Conservation (phyloP, 2,329 filamentous ascomycete species). For the Hypoxylon sp. region DNA sequence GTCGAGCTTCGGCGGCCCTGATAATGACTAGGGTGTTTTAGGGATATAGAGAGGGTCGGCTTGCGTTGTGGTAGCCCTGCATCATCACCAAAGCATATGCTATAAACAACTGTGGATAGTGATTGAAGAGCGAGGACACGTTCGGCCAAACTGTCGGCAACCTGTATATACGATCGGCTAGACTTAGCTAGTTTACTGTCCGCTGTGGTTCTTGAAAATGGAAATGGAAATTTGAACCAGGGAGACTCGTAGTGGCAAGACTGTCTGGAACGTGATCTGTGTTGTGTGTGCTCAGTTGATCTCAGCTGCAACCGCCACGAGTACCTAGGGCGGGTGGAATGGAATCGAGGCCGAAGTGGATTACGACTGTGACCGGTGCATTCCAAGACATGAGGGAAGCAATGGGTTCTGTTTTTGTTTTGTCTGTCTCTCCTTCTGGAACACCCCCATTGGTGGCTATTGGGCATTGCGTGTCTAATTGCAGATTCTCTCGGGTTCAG, state of each 20-base stretch:
- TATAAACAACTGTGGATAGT: slow-evolving; percentile 38
- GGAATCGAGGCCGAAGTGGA: slow-evolving; percentile 26
- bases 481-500: slow-evolving; percentile 47
- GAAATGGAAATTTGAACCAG: slow-evolving; percentile 48
- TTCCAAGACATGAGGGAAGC: slow-evolving; percentile 50
- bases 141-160: slow-evolving; percentile 42
- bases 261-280: slow-evolving; percentile 39
- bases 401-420: slow-evolving; percentile 48
- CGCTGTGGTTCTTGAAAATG: slow-evolving; percentile 47
- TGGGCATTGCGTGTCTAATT: slow-evolving; percentile 53
- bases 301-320: slow-evolving; percentile 18
- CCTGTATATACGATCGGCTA: slow-evolving; percentile 52
- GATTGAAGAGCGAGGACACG: slow-evolving; percentile 38
- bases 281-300: slow-evolving; percentile 24
- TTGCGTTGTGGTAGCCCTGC: slow-evolving; percentile 36
- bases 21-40: slow-evolving; percentile 39
- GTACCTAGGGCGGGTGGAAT: slow-evolving; percentile 34
- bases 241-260: slow-evolving; percentile 36
- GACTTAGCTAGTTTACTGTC: slow-evolving; percentile 35
- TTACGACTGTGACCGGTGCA: slow-evolving; percentile 33
- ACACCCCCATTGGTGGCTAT: slow-evolving; percentile 45
- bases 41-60: slow-evolving; percentile 38
- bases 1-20: slow-evolving; percentile 34
- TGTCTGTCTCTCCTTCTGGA: slow-evolving; percentile 38
- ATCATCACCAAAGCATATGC: slow-evolving; percentile 40